Evolutionary conservation across 495 filamentous ascomycete species (phyloP).

Genomic region (Penicillium lagena): DNA sequence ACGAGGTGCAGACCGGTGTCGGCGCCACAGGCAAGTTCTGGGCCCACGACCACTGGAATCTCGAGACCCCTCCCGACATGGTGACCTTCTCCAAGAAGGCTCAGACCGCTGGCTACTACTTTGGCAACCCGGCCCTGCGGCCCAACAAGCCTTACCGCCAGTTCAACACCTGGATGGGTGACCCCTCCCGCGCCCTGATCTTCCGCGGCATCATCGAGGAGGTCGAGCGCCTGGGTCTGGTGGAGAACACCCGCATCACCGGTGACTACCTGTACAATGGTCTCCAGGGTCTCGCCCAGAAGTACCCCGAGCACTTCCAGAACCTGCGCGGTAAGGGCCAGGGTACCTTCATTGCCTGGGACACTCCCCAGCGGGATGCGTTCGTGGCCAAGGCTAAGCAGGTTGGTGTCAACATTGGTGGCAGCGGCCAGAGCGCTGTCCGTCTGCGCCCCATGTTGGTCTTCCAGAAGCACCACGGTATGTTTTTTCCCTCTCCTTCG

Average conservation of each 20-base stretch:
- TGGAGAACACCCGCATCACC: conserved; percentile 71
- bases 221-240: conserved; percentile 73
- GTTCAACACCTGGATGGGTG: conserved; percentile 99
- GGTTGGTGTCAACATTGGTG: conserved; percentile 89
- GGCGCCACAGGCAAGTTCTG: conserved; percentile 93
- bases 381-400: conserved; percentile 70
- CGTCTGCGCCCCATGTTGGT: conserved; percentile 91
- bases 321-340: conserved; percentile 91
- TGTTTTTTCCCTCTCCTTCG: conserved; percentile 19
- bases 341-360: conserved; percentile 97
- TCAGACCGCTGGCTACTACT: conserved; percentile 97
- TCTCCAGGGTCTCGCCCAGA: conserved; percentile 60
- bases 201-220: conserved; percentile 91
- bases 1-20: conserved; percentile 97
- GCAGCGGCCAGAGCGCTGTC: conserved; percentile 73
- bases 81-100: conserved; percentile 99
- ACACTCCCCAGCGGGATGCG: conserved; percentile 77
- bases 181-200: conserved; percentile 81
- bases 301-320: conserved; percentile 76
- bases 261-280: conserved; percentile 78
- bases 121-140: conserved; percentile 75
- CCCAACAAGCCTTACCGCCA: conserved; percentile 99
- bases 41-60: conserved; percentile 97
- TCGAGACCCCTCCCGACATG: conserved; percentile 85
- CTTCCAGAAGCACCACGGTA: conserved; percentile 89